Percentiles rank a stretch among this genome's conserved stretches.
Conservation (phyloP, 345 rosid species). For the Angophora floribunda region DNA sequence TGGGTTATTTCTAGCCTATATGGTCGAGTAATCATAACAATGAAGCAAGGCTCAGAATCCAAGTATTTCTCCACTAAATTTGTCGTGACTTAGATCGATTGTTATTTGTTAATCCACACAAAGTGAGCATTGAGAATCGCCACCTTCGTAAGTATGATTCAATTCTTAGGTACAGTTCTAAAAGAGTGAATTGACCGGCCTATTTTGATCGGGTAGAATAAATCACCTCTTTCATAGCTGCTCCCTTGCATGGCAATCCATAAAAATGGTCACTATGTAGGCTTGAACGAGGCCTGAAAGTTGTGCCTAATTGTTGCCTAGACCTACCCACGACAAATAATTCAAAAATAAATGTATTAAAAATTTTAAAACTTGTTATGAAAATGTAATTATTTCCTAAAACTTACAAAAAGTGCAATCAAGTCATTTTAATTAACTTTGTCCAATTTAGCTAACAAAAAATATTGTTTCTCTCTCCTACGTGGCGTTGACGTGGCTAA, state of each 20-base stretch:
- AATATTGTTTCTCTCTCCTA: no score
- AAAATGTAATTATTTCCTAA: no score
- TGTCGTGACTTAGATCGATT: rapidly evolving
- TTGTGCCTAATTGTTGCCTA: not conserved
- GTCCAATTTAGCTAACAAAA: no score
- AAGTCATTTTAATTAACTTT: no score
- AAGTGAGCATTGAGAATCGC: rapidly evolving
- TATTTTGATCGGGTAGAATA: not conserved
- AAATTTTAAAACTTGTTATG: no score
- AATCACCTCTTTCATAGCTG: not conserved
- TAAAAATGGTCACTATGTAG: not conserved
- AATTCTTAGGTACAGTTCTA: not conserved
- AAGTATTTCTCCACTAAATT: not conserved
- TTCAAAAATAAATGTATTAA: not conserved
- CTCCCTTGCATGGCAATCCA: not conserved
- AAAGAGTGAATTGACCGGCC: not conserved
- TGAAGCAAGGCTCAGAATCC: not conserved
- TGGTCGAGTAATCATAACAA: not conserved
- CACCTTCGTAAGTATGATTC: not conserved
- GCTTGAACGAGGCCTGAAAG: not conserved
- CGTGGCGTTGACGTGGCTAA: not conserved
- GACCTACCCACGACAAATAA: not conserved
- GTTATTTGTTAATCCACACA: not conserved
- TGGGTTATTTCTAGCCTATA: not conserved
- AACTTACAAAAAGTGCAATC: no score